phyloP scores from a whole-genome alignment of 345 rosid genomes.

The Clausena lansium region DNA sequence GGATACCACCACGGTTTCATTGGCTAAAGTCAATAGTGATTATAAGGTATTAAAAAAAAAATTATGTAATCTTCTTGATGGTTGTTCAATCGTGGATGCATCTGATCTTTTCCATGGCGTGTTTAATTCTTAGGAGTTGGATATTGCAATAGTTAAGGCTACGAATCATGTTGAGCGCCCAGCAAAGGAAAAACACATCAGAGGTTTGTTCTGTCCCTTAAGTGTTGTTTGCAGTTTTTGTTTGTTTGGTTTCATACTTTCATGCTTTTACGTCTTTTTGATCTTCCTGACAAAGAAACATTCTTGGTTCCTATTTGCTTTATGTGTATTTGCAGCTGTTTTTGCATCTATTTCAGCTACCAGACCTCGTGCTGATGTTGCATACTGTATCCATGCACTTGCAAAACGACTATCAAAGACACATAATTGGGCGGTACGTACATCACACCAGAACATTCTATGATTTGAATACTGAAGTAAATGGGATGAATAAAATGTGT shows the following conservation, averaged over 20 bases:
- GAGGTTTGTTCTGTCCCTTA: constrained; percentile 43
- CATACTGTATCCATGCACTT: constrained; percentile 92
- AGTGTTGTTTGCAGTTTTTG: too few species aligned
- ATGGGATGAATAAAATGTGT: neutral
- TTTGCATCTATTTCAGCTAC: constrained; percentile 92
- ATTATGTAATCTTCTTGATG: neutral
- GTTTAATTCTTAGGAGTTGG: constrained; percentile 58
- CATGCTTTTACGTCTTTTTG: neutral
- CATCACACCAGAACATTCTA: neutral
- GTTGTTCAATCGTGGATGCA: neutral
- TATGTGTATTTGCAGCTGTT: constrained; percentile 60
- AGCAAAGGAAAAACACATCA: constrained; percentile 81
- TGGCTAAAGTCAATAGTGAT: constrained; percentile 96
- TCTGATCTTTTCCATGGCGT: constrained; percentile 13
- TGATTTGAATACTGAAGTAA: neutral
- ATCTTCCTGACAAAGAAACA: neutral
- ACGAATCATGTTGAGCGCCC: constrained; percentile 94
- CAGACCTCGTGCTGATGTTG: constrained; percentile 98
- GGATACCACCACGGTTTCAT: constrained; percentile 94
- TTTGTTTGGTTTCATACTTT: neutral
- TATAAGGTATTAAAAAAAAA: constrained; percentile 64
- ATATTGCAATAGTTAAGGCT: constrained; percentile 92
- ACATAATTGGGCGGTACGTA: constrained; percentile 95
- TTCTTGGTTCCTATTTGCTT: neutral
- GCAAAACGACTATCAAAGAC: constrained; percentile 85